phyloP scores from a whole-genome alignment of 805 yeast genomes.

The Nakazawaea laoshanensis region DNA sequence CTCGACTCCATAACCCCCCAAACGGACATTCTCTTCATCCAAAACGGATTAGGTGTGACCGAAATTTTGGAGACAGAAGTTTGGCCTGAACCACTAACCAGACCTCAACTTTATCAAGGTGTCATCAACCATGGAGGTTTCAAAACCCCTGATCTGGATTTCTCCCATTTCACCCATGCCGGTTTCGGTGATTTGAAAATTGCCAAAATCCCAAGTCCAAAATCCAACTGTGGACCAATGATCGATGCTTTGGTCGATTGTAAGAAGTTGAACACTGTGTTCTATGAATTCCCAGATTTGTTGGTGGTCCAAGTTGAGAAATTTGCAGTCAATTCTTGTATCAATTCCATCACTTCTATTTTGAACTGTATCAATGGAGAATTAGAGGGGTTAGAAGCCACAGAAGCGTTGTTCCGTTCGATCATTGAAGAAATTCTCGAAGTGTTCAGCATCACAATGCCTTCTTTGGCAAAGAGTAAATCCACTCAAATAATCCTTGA shows the following conservation, averaged over 20 bases:
- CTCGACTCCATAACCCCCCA: constrained; percentile 35
- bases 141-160: constrained; percentile 24
- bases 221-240: constrained; percentile 1
- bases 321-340: constrained; percentile 70
- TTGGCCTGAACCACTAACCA: constrained; percentile 37
- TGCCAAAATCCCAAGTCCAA: constrained; percentile 42
- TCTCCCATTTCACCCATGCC: constrained; percentile 51
- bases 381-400: constrained; percentile 32
- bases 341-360: constrained; percentile 77
- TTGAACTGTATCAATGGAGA: constrained; percentile 76
- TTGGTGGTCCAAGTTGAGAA: constrained; percentile 61
- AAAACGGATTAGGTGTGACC: constrained; percentile 76
- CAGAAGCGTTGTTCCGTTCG: constrained; percentile 24
- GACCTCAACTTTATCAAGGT: constrained; percentile 66
- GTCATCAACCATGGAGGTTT: constrained; percentile 81
- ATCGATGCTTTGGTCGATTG: constrained; percentile 17
- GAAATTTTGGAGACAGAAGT: constrained; percentile 39
- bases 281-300: constrained; percentile 32
- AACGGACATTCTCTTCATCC: constrained; percentile 62
- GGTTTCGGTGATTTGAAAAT: constrained; percentile 60
- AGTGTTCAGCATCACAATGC: constrained; percentile 26
- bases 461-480: constrained; percentile 20
- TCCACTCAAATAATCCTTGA: constrained; percentile 23
- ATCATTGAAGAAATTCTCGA: constrained; percentile 38
- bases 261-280: constrained; percentile 20